phyloP scores from a whole-genome alignment of 106 monocot species.

The Amphibolis antarctica region DNA sequence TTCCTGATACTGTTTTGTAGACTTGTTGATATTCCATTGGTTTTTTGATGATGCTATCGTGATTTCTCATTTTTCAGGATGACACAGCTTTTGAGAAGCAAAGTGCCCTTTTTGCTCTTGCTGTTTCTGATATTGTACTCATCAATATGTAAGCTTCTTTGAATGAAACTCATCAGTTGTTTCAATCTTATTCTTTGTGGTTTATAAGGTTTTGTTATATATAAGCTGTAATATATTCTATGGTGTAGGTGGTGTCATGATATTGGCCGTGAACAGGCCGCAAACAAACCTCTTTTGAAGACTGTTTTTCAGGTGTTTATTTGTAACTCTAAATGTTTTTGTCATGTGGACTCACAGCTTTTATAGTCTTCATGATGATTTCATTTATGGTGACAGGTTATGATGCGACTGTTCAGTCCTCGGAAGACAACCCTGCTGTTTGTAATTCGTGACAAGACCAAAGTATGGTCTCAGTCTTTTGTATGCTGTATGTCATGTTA shows the following conservation, averaged over 20 bases:
- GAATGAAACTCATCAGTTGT: neutral
- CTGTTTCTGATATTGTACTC: conserved; percentile 87
- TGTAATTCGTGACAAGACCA: conserved; percentile 24
- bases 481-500: neutral
- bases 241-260: conserved; percentile 84
- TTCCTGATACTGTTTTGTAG: too few species aligned
- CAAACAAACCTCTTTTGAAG: conserved; percentile 79
- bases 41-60: too few species aligned
- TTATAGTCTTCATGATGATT: neutral
- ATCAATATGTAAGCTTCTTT: conserved; percentile 70
- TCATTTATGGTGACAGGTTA: conserved; percentile 6
- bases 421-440: conserved; percentile 19
- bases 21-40: too few species aligned
- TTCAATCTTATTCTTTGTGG: neutral
- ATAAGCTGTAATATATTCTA: conserved; percentile 3
- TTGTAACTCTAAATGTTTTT: neutral
- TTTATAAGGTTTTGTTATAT: neutral
- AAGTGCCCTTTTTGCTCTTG: conserved; percentile 94
- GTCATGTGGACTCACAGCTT: neutral
- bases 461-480: conserved; percentile 1
- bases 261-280: conserved; percentile 90
- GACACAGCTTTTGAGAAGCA: conserved; percentile 98
- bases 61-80: conserved; percentile 43
- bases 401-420: conserved; percentile 25
- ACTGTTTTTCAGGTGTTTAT: conserved; percentile 69